Evolutionary conservation across 345 rosid species (phyloP), one percentile per base, ranked within the genome.

Genomic region (Acer negundo): DNA sequence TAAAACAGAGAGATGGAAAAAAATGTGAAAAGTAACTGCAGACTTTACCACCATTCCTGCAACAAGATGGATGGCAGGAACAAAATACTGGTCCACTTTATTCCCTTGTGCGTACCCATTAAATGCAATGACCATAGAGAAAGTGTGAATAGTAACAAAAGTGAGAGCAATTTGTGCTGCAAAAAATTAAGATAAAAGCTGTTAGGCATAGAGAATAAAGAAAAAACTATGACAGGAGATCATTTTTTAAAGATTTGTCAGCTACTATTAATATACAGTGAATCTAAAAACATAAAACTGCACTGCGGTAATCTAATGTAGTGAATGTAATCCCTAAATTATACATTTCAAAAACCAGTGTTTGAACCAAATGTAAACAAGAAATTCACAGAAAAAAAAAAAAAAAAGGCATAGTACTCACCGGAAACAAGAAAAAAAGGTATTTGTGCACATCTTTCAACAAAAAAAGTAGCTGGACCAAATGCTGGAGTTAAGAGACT

Each of bases 361-460:
- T 28, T 47, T 40, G 19, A 12, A 20, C 10, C 26, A 72, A n/a
- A 53, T 16, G 44, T 46, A 11, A 7, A 73, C 46, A 63, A 75
- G 67, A 28, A 56, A 79, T 65, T 16, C 59, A 1, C 22, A 51
- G n/a, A n/a, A n/a, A n/a, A 47, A 69, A 64, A 69, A 55, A 46
- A 26, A 58, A 28, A 2, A 28, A 31, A 31, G 15, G 42, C 19
- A 73, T 76, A 19, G 38, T 31, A 82, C 99, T 89, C 74, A 96
- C 99, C 89, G 81, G 95, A 96, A 87, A 94, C 80, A 67, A 96
- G 99, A 80, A 94, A 96, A 84, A 96, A 96, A 6, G 98, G 98
- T 61, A 96, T 80, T 77, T 81, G 85, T 10, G 98, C 86, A 83
- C 98, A 96, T 81, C 83, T 87, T 58, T 92, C 93, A 4, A 87